phyloP scores from a whole-genome alignment of 2,329 filamentous ascomycete genomes.

The Phaeosphaeria sp. region DNA sequence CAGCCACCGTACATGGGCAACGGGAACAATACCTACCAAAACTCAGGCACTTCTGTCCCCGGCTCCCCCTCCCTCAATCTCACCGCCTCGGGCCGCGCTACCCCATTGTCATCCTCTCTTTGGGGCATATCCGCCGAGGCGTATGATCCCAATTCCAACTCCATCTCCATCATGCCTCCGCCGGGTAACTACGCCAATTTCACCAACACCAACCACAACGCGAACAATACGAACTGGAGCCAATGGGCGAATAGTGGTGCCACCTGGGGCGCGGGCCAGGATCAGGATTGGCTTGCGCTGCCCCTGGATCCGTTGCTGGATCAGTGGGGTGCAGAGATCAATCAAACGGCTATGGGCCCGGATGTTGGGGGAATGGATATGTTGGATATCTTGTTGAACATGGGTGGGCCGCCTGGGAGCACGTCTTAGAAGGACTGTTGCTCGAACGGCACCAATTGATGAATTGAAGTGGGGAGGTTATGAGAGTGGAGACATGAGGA shows the following conservation, averaged over 20 bases:
- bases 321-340: slow-evolving; percentile 64
- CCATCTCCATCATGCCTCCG: slow-evolving; percentile 57
- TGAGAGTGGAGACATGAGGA: background rate
- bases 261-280: slow-evolving; percentile 29
- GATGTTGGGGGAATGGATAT: slow-evolving; percentile 66
- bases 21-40: slow-evolving; percentile 15
- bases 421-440: too few relatives aligned
- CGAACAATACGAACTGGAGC: slow-evolving; percentile 18
- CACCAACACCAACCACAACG: slow-evolving; percentile 18
- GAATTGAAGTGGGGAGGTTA: background rate
- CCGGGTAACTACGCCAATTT: slow-evolving; percentile 39
- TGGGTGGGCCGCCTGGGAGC: slow-evolving; percentile 40
- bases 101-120: slow-evolving; percentile 43
- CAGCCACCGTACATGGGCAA: slow-evolving; percentile 21
- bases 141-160: slow-evolving; percentile 53
- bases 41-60: slow-evolving; percentile 29
- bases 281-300: slow-evolving; percentile 67
- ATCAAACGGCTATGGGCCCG: slow-evolving; percentile 63
- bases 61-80: slow-evolving; percentile 34
- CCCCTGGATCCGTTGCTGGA: slow-evolving; percentile 67
- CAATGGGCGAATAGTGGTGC: slow-evolving; percentile 30
- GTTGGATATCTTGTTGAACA: slow-evolving; percentile 55
- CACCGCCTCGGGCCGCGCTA: slow-evolving; percentile 39
- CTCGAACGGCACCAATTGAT: too few relatives aligned
- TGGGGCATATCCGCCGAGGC: slow-evolving; percentile 54